These are phyloP conservation scores for Arthonia radiata DNA, from an alignment of 495 filamentous ascomycete genomes.

Conservation along the genomic window DNA sequence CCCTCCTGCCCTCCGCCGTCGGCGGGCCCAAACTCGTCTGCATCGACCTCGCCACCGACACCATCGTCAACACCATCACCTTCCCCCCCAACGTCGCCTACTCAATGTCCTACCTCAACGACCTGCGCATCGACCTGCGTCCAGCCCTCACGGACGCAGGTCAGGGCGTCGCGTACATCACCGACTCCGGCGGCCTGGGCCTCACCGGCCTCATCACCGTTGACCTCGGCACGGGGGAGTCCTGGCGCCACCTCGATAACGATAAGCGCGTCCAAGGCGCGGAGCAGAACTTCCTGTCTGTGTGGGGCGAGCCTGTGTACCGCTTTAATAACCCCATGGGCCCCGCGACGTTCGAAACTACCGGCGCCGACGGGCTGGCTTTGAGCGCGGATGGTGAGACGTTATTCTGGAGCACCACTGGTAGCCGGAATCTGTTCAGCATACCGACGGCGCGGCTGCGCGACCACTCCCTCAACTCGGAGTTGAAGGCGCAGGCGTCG, in stretches of 20 bases:
- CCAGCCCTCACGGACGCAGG: slow-evolving; percentile 11
- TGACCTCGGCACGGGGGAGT: slow-evolving; percentile 19
- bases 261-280: slow-evolving; percentile 12
- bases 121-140: slow-evolving; percentile 22
- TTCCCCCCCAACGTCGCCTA: slow-evolving; percentile 18
- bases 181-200: slow-evolving; percentile 18
- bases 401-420: slow-evolving; percentile 13
- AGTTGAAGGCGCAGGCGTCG: slow-evolving; percentile 9
- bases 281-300: slow-evolving; percentile 16
- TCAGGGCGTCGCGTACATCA: slow-evolving; percentile 21
- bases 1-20: slow-evolving; percentile 13
- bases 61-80: slow-evolving; percentile 19
- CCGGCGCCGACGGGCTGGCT: slow-evolving; percentile 17
- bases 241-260: slow-evolving; percentile 20
- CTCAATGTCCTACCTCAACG: slow-evolving; percentile 21
- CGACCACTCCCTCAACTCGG: slow-evolving; percentile 4
- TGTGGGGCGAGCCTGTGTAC: slow-evolving; percentile 15
- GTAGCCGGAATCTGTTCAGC: slow-evolving; percentile 11
- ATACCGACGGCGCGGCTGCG: slow-evolving; percentile 14
- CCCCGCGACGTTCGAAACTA: slow-evolving; percentile 8
- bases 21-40: slow-evolving; percentile 22
- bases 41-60: slow-evolving; percentile 15
- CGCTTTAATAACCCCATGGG: slow-evolving; percentile 9
- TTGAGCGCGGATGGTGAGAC: slow-evolving; percentile 15
- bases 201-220: slow-evolving; percentile 20